Conservation (phyloP, 176 grass and related monocot genomes). For the Raddia guianensis region DNA sequence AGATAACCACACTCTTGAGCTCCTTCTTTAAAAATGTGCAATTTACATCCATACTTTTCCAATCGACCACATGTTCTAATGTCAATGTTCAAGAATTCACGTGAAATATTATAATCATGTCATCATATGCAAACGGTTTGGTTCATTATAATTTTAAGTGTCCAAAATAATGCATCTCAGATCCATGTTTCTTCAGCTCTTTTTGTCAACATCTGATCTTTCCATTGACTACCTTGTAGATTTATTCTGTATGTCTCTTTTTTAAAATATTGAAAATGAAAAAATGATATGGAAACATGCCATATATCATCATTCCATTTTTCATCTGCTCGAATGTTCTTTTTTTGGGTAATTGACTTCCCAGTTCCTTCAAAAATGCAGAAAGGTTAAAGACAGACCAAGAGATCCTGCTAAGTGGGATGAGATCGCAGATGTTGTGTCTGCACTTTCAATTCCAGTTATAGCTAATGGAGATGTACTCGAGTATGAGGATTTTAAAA, state of each 20-base stretch:
- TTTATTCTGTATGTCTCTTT: not conserved
- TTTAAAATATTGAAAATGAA: slow-evolving; percentile 22
- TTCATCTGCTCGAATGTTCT: not conserved
- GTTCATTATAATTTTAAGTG: not conserved
- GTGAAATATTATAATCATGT: not conserved
- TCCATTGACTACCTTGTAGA: slow-evolving; percentile 15
- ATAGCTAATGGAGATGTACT: slow-evolving; percentile 98
- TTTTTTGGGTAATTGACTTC: slow-evolving; percentile 15
- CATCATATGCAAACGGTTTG: not conserved
- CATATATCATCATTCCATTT: not conserved
- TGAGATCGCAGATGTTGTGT: slow-evolving; percentile 90
- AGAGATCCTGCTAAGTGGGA: slow-evolving; percentile 96
- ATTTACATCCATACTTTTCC: slow-evolving; percentile 30
- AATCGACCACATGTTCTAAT: not conserved
- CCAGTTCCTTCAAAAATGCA: slow-evolving; percentile 42
- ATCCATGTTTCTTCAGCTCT: not conserved
- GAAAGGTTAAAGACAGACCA: slow-evolving; percentile 90
- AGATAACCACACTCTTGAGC: not conserved
- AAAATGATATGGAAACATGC: slow-evolving; percentile 14
- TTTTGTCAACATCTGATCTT: not conserved
- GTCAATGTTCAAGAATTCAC: not conserved
- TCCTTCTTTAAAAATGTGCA: slow-evolving; percentile 2
- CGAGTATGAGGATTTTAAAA: slow-evolving; percentile 92
- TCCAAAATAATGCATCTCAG: slow-evolving; percentile 6
- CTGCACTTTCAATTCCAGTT: slow-evolving; percentile 89